Evolutionary conservation across 306 rosid species (phyloP), one percentile per base, ranked within the genome.

Genomic region (Lathyrus oleraceus): DNA sequence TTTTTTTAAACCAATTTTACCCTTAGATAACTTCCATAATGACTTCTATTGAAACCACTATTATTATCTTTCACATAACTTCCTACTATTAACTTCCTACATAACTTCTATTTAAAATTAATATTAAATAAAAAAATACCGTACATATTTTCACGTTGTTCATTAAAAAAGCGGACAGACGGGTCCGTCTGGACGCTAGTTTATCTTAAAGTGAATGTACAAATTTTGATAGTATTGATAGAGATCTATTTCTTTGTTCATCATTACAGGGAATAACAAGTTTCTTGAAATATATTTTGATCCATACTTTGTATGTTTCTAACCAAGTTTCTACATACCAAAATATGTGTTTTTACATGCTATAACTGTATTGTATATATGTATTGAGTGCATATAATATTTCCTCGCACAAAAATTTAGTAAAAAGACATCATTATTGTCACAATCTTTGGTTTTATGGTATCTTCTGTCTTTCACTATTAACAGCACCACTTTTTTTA

Each of bases 351-450:
- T 71, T 38, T 39, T 30, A n/a, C 65, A 32, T 56, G 67, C 67
- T 36, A 9, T 19, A 61, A 16, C 12, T 17, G 48, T 38, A 19
- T 61, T 61, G 27, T 16, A 16, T 63, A 3, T 49, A 44, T 30
- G 61, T 72, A 17, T 45, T 36, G 57, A 60, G 32, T 72, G 40
- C 11, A 39, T 58, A 14, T 71, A 78, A 10, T 48, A 36, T 58
- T 64, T 62, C 8, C 56, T 58, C 3, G 20, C 43, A 28, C 43
- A 49, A 38, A 15, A 68, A 27, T 57, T 21, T 57, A 23, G 68
- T 66, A 66, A 20, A 28, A 59, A 4, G 9, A 8, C 14, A 15
- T 67, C 4, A 13, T 67, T 75, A 35, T 45, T 25, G 73, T 43
- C 49, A 40, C 17, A 49, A 43, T 65, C 23, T 65, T 51, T 62